Percentiles rank a stretch among this genome's conserved stretches.
Evolutionary conservation across 495 filamentous ascomycete genomes (phyloP).

Genomic region (Bathelium albidoporum): DNA sequence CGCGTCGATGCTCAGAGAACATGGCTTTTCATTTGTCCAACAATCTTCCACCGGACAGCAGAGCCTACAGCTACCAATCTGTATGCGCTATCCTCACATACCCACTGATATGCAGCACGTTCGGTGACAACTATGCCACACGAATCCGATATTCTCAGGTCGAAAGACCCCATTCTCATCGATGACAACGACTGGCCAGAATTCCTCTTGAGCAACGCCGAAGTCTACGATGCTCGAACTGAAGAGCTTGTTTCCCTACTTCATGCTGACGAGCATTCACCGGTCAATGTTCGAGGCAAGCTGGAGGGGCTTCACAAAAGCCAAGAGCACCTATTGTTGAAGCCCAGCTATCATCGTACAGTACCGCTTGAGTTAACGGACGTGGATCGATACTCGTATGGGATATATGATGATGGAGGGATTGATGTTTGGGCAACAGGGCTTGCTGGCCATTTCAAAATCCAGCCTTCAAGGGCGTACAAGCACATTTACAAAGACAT

Average conservation of each 20-base stretch:
- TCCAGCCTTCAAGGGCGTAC: constrained; percentile 53
- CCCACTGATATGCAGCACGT: not conserved
- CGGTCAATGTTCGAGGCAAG: constrained; percentile 44
- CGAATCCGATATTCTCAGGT: constrained; percentile 47
- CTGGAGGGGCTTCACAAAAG: constrained; percentile 1
- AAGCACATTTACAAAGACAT: constrained; percentile 52
- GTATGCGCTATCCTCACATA: not conserved
- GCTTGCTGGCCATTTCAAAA: constrained; percentile 67
- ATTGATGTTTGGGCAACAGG: constrained; percentile 67
- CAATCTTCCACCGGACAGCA: too few relatives aligned
- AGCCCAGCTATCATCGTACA: constrained; percentile 13
- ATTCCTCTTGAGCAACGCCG: constrained; percentile 44
- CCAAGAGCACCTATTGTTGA: constrained; percentile 5
- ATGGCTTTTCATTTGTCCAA: not conserved
- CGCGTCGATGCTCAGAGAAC: not conserved
- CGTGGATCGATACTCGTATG: constrained; percentile 59
- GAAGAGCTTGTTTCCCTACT: constrained; percentile 44
- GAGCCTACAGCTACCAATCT: too few relatives aligned
- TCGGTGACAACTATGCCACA: constrained; percentile 18
- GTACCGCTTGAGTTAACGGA: constrained; percentile 52
- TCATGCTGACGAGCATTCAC: constrained; percentile 40
- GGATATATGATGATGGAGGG: constrained; percentile 48
- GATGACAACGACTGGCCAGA: constrained; percentile 53
- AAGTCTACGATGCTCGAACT: constrained; percentile 41
- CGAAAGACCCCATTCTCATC: constrained; percentile 41